Conservation (phyloP, 306 rosid genomes). For the Prinsepia uniflora region DNA sequence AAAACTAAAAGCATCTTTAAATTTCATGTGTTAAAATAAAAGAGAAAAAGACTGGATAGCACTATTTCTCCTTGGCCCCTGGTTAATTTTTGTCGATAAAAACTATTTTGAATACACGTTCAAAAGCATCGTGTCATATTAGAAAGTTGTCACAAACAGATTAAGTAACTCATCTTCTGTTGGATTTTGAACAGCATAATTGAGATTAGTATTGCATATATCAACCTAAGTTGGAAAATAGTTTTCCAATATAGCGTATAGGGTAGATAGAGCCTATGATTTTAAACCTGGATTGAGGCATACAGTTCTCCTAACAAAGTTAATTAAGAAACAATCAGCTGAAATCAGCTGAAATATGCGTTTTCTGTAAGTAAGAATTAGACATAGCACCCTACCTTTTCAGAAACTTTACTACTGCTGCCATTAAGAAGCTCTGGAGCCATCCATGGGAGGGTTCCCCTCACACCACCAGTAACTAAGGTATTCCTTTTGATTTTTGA, state of each 20-base stretch:
- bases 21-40: neutral
- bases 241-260: neutral
- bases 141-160: neutral
- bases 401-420: constrained; percentile 85
- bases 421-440: constrained; percentile 90
- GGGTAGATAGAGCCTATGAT: neutral
- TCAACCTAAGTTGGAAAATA: neutral
- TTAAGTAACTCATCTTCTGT: neutral
- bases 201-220: neutral
- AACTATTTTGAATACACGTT: neutral
- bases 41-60: neutral
- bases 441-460: constrained; percentile 96
- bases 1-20: neutral
- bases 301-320: too few species aligned
- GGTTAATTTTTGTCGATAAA: neutral
- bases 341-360: neutral
- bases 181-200: neutral
- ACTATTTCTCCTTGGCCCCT: neutral
- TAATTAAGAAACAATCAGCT: neutral
- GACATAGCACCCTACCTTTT: constrained; percentile 51
- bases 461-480: constrained; percentile 80
- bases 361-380: constrained; percentile 3
- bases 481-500: constrained; percentile 84
- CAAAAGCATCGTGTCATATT: neutral
- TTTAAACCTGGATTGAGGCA: too few species aligned